Evolutionary conservation across 2,329 filamentous ascomycete genomes (phyloP).

Genomic region (Cladosporium sp.): DNA sequence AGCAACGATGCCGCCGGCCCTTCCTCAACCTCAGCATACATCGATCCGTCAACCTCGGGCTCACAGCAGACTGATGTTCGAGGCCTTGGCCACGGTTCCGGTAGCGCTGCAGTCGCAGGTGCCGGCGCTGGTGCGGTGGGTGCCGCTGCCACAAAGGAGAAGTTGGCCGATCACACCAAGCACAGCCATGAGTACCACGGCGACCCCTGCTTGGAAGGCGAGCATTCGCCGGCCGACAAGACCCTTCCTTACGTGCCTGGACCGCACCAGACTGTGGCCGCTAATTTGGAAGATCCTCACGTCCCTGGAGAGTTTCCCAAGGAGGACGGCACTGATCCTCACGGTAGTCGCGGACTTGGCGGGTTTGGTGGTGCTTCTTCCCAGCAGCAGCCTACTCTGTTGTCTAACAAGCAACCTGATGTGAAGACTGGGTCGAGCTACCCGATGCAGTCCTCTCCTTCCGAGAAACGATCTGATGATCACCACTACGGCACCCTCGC

Average conservation of each 20-base stretch:
- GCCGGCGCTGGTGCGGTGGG: neutral
- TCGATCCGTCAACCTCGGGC: neutral
- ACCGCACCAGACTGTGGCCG: conserved; percentile 30
- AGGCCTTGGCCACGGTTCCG: neutral
- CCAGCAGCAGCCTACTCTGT: neutral
- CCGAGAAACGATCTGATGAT: conserved; percentile 7
- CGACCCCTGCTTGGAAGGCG: conserved; percentile 23
- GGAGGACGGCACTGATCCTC: conserved; percentile 21
- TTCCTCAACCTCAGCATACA: conserved; percentile 4
- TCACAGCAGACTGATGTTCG: neutral
- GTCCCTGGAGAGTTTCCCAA: conserved; percentile 30
- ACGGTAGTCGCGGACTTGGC: neutral
- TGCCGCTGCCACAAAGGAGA: neutral
- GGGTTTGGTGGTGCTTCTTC: neutral
- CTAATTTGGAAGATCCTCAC: conserved; percentile 33
- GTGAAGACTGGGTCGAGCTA: neutral
- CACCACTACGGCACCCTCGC: conserved; percentile 31
- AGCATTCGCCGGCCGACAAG: conserved; percentile 11
- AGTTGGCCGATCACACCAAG: conserved; percentile 14
- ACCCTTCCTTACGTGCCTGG: conserved; percentile 21
- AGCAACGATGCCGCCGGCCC: neutral
- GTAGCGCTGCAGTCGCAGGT: neutral
- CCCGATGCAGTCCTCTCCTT: neutral
- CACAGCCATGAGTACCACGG: conserved; percentile 22
- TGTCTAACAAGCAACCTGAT: neutral